A percentile compares a stretch with the other conserved stretches of the same genome.
Evolutionary conservation across 2,329 filamentous ascomycete genomes (phyloP).

Genomic region (Calonectria multiphialidica): DNA sequence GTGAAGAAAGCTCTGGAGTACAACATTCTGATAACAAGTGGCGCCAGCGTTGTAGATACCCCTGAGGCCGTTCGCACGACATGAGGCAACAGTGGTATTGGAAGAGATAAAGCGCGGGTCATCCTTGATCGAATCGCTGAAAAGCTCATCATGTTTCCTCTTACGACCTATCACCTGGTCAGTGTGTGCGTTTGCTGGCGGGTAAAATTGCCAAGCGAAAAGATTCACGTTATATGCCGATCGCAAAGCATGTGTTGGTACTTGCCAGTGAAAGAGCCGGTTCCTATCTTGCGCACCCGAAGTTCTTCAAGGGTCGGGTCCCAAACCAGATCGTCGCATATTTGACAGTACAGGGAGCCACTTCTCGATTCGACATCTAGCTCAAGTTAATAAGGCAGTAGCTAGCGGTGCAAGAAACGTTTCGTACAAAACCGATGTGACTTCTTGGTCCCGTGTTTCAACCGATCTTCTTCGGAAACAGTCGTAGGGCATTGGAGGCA

Average conservation of each 20-base stretch:
- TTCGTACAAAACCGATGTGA: slow-evolving; percentile 79
- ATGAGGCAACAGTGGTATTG: slow-evolving; percentile 85
- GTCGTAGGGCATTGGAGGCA: slow-evolving; percentile 81
- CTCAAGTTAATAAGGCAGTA: slow-evolving; percentile 40
- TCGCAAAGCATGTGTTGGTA: slow-evolving; percentile 8
- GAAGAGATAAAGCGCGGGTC: slow-evolving; percentile 81
- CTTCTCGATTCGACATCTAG: slow-evolving; percentile 82
- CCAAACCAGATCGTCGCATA: slow-evolving; percentile 86
- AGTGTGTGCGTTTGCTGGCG: background rate
- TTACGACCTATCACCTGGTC: slow-evolving; percentile 68
- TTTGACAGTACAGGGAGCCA: slow-evolving; percentile 82
- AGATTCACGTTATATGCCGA: background rate
- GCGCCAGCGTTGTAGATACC: slow-evolving; percentile 98
- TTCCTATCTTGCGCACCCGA: slow-evolving; percentile 76
- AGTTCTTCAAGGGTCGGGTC: slow-evolving; percentile 84
- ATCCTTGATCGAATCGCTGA: slow-evolving; percentile 73
- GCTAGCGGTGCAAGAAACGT: background rate
- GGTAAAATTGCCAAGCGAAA: background rate
- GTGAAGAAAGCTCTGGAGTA: slow-evolving; percentile 92
- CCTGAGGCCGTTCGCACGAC: slow-evolving; percentile 87
- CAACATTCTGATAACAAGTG: slow-evolving; percentile 98
- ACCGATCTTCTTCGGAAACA: slow-evolving; percentile 73
- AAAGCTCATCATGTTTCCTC: slow-evolving; percentile 80
- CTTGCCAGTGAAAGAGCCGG: slow-evolving; percentile 74
- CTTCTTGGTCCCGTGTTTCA: slow-evolving; percentile 76